Evolutionary conservation across 768 basidiomycete species (phyloP).

Genomic region (Ramaria rubella): DNA sequence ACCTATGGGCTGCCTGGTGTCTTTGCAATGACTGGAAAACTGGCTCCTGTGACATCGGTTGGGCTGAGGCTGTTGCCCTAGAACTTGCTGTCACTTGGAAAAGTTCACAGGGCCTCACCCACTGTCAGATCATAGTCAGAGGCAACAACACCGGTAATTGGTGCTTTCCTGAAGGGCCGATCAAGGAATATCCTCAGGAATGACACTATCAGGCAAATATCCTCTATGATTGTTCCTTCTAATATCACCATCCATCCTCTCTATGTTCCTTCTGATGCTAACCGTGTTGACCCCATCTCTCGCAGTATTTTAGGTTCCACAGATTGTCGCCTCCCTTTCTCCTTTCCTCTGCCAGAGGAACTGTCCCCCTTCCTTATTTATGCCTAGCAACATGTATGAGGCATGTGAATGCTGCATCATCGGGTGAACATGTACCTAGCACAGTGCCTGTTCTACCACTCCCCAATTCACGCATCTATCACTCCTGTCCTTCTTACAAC

Average conservation of each 20-base stretch:
- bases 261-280: not conserved
- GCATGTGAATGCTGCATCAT: too few relatives aligned
- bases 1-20: not conserved
- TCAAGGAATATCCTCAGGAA: not conserved
- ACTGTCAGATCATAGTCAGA: not conserved
- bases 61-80: slow-evolving; percentile 1
- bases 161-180: not conserved
- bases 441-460: not conserved
- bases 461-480: not conserved
- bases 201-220: not conserved
- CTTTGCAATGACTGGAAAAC: not conserved
- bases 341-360: not conserved
- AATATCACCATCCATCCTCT: not conserved
- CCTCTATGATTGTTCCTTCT: not conserved
- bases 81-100: not conserved
- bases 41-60: slow-evolving; percentile 3
- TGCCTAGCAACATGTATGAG: not conserved
- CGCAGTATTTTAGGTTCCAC: not conserved
- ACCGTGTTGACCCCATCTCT: slow-evolving; percentile 1
- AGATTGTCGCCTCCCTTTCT: too few relatives aligned
- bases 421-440: not conserved
- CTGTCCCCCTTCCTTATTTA: not conserved
- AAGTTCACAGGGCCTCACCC: not conserved
- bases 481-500: not conserved
- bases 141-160: slow-evolving; percentile 9